Evolutionary conservation across 768 basidiomycete species (phyloP).

Genomic region (Boletus sp.): DNA sequence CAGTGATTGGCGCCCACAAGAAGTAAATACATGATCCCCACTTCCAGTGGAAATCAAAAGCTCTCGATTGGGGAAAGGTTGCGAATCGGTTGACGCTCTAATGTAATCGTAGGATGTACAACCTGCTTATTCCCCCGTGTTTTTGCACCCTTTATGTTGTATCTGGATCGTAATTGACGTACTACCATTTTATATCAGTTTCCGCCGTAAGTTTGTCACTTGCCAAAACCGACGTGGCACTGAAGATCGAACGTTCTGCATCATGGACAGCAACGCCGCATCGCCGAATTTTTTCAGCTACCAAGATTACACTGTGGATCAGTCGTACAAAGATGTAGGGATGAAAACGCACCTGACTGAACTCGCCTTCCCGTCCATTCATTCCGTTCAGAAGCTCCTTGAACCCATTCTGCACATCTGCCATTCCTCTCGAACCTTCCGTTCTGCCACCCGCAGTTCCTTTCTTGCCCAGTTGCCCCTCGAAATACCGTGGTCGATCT

Average conservation of each 20-base stretch:
- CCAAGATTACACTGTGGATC: background rate
- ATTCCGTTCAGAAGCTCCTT: conserved; percentile 47
- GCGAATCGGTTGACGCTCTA: conserved; percentile 5
- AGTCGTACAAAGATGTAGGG: background rate
- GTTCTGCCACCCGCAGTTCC: too few species aligned
- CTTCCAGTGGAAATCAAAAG: conserved; percentile 8
- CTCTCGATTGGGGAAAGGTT: background rate
- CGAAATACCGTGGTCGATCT: too few species aligned
- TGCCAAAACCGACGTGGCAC: background rate
- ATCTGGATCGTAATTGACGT: background rate
- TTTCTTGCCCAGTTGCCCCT: too few species aligned
- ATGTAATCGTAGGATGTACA: conserved; percentile 7
- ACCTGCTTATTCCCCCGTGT: conserved; percentile 9
- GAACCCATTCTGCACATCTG: conserved; percentile 50
- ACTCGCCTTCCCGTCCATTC: conserved; percentile 53
- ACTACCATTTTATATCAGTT: background rate
- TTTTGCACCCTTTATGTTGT: background rate
- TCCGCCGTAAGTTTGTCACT: background rate
- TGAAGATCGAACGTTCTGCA: conserved; percentile 60
- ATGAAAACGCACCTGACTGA: conserved; percentile 49
- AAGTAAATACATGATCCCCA: conserved; percentile 39
- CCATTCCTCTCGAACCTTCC: conserved; percentile 24
- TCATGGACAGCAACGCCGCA: conserved; percentile 70
- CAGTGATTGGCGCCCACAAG: conserved; percentile 79
- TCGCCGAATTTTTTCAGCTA: conserved; percentile 71